These are phyloP conservation scores for Solanum chmielewskii DNA, from an alignment of 257 asterid species.

Conservation along the genomic window DNA sequence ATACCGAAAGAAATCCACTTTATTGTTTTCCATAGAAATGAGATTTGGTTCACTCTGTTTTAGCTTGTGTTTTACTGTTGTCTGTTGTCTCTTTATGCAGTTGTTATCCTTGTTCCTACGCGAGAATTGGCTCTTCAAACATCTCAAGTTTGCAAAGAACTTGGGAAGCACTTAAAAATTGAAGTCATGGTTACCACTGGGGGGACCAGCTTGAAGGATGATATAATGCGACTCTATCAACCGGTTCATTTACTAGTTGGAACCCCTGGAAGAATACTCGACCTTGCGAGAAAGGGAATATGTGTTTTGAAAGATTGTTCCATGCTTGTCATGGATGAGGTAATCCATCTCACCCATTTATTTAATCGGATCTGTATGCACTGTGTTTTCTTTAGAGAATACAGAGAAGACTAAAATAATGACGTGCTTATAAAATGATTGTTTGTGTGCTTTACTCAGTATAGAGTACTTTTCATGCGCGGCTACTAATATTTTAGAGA, in stretches of 20 bases:
- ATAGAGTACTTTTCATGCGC: not conserved
- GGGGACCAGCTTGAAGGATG: conserved; percentile 87
- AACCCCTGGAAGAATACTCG: conserved; percentile 93
- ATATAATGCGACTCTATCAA: conserved; percentile 83
- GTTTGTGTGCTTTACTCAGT: not conserved
- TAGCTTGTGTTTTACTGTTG: not conserved
- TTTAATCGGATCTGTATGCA: not conserved
- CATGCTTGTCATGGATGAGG: conserved; percentile 87
- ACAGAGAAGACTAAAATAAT: not conserved
- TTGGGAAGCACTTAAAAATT: conserved; percentile 68
- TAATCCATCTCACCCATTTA: not conserved
- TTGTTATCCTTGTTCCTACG: conserved; percentile 75
- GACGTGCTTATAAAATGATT: not conserved
- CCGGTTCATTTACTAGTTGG: conserved; percentile 94
- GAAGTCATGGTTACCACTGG: conserved; percentile 89
- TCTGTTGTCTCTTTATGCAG: conserved; percentile 25
- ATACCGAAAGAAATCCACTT: not conserved
- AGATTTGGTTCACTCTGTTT: not conserved
- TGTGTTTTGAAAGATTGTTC: conserved; percentile 54
- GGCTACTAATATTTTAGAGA: not conserved
- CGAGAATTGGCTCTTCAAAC: conserved; percentile 90
- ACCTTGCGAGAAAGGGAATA: conserved; percentile 65
- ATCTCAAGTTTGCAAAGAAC: conserved; percentile 86
- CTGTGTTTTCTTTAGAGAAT: not conserved
- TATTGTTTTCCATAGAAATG: not conserved